Evolutionary conservation across 306 rosid genomes (phyloP).

Genomic region (Senna siamea): DNA sequence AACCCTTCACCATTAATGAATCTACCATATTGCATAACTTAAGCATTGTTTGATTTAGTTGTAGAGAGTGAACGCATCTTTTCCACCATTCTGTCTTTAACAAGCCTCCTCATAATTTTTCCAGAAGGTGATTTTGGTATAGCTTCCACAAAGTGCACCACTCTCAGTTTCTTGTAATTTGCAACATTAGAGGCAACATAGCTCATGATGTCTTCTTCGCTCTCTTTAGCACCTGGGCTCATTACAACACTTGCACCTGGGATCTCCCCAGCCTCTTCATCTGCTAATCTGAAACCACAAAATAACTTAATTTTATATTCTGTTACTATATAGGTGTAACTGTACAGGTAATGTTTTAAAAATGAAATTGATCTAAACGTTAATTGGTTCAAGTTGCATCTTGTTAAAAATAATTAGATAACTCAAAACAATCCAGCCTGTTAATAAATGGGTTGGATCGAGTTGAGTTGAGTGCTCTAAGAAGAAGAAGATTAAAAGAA

Average conservation of each 20-base stretch:
- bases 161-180: slow-evolving; percentile 77
- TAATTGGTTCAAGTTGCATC: no score
- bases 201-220: slow-evolving; percentile 70
- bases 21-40: no score
- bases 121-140: slow-evolving; percentile 95
- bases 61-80: slow-evolving; percentile 44
- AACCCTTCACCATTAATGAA: no score
- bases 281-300: slow-evolving; percentile 60
- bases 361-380: no score
- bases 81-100: slow-evolving; percentile 61
- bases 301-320: no score
- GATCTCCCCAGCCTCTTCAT: slow-evolving; percentile 93
- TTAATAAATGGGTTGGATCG: no score
- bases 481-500: no score
- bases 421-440: no score
- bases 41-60: slow-evolving; percentile 13
- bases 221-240: slow-evolving; percentile 58
- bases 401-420: no score
- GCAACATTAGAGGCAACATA: slow-evolving; percentile 82
- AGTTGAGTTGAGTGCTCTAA: no score
- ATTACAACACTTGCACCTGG: slow-evolving; percentile 86
- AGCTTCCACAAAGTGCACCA: slow-evolving; percentile 74
- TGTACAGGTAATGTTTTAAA: no score
- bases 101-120: slow-evolving; percentile 83
- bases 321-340: no score